Conservation (phyloP, 345 rosid species). For the Brassica incana region DNA sequence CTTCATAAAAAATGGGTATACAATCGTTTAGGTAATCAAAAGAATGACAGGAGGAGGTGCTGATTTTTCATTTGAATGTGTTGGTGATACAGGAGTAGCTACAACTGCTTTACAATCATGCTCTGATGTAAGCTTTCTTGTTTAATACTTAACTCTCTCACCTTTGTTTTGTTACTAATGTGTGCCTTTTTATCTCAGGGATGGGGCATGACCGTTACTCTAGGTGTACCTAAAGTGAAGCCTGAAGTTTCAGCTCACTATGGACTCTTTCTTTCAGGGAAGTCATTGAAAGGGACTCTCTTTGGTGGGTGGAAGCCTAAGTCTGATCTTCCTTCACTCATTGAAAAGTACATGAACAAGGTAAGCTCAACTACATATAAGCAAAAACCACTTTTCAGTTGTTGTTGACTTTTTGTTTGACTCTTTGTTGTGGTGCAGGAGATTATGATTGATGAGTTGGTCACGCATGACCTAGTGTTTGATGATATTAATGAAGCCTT, state of each 20-base stretch:
- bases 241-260: constrained; percentile 83
- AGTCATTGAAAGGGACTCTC: constrained; percentile 75
- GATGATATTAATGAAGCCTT: constrained; percentile 79
- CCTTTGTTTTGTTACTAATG: constrained; percentile 3
- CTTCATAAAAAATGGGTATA: neutral
- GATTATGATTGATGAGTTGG: constrained; percentile 67
- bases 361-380: constrained; percentile 27
- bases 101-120: constrained; percentile 87
- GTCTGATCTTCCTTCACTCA: constrained; percentile 76
- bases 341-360: constrained; percentile 76
- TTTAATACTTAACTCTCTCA: neutral
- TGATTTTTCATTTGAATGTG: constrained; percentile 86
- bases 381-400: neutral
- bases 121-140: constrained; percentile 57
- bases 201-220: constrained; percentile 88
- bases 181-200: constrained; percentile 50
- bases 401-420: neutral
- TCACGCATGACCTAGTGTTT: constrained; percentile 66
- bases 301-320: constrained; percentile 94
- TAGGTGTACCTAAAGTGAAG: constrained; percentile 84
- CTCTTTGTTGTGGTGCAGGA: constrained; percentile 47
- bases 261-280: constrained; percentile 67
- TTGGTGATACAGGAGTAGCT: constrained; percentile 68
- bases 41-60: constrained; percentile 81
- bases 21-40: constrained; percentile 65